These are phyloP conservation scores for Sarocladium oryzae DNA, from an alignment of 2,329 filamentous ascomycete genomes.

Conservation along the genomic window DNA sequence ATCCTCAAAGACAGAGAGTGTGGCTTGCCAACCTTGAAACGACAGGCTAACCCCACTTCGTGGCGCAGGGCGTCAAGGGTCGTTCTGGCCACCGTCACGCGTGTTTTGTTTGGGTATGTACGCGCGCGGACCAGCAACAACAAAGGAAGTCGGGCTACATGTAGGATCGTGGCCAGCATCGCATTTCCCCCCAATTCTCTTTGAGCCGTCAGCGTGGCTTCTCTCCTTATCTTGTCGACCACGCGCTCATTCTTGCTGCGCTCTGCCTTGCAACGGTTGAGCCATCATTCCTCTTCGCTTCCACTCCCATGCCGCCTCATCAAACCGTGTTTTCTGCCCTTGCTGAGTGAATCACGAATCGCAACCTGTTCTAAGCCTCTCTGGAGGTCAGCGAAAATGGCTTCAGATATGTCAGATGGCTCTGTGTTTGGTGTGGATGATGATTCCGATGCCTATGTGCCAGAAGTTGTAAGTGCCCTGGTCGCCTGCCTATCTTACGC, in stretches of 20 bases:
- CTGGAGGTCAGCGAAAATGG: conserved; percentile 35
- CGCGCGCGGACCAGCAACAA: not conserved
- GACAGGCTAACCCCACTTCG: not conserved
- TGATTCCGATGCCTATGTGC: conserved; percentile 35
- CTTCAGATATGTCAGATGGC: conserved; percentile 53
- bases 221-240: conserved; percentile 16
- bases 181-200: not conserved
- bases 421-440: conserved; percentile 31
- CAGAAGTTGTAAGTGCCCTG: conserved; percentile 28
- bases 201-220: conserved; percentile 18
- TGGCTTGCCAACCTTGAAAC: not conserved
- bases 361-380: not conserved
- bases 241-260: conserved; percentile 14
- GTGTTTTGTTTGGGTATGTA: conserved; percentile 8
- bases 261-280: conserved; percentile 15
- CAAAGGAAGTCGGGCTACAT: not conserved
- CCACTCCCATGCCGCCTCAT: conserved; percentile 17
- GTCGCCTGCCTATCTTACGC: not conserved
- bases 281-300: conserved; percentile 14
- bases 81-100: not conserved
- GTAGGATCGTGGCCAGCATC: not conserved
- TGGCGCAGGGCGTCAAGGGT: not conserved
- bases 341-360: conserved; percentile 12
- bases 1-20: too few relatives aligned
- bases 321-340: conserved; percentile 14